Evolutionary conservation across 2,329 filamentous ascomycete genomes (phyloP).

Genomic region (Ophiosphaerella korrae): DNA sequence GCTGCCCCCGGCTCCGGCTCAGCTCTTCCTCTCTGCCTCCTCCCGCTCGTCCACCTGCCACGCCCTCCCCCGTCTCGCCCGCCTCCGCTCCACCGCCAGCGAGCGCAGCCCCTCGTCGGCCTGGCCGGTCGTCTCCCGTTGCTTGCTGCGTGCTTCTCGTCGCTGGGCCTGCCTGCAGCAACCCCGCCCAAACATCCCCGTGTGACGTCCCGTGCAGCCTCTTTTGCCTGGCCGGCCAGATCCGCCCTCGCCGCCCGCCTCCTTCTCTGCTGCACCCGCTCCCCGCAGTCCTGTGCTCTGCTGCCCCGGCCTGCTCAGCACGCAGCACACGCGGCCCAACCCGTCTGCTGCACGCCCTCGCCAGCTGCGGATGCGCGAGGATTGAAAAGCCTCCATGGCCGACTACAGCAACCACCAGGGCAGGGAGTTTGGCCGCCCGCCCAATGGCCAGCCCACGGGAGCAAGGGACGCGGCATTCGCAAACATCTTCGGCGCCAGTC

Average conservation of each 20-base stretch:
- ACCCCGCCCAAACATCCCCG: constrained; percentile 7
- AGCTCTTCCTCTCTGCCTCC: constrained; percentile 4
- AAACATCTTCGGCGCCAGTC: constrained; percentile 92
- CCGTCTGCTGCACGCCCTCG: constrained; percentile 17
- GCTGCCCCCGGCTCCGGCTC: constrained; percentile 11
- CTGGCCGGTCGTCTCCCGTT: constrained; percentile 16
- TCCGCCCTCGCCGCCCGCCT: not conserved
- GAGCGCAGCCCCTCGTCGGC: constrained; percentile 28
- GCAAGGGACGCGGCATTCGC: constrained; percentile 95
- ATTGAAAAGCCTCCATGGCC: constrained; percentile 57
- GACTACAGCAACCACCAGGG: constrained; percentile 68
- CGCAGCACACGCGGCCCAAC: constrained; percentile 11
- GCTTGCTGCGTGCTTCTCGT: not conserved
- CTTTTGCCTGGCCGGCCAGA: not conserved
- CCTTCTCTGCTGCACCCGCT: constrained; percentile 5
- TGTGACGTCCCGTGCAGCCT: not conserved
- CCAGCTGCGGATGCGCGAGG: constrained; percentile 33
- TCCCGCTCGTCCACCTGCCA: constrained; percentile 11
- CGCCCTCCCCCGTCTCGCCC: constrained; percentile 10
- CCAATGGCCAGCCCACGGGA: constrained; percentile 58
- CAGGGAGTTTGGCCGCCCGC: constrained; percentile 61
- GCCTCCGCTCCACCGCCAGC: constrained; percentile 1
- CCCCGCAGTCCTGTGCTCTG: constrained; percentile 15
- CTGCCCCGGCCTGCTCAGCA: constrained; percentile 12
- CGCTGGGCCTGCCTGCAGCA: constrained; percentile 8